Evolutionary conservation across 768 basidiomycete genomes (phyloP), one percentile per base, ranked within the genome.

Genomic region (Boletus huronensis): DNA sequence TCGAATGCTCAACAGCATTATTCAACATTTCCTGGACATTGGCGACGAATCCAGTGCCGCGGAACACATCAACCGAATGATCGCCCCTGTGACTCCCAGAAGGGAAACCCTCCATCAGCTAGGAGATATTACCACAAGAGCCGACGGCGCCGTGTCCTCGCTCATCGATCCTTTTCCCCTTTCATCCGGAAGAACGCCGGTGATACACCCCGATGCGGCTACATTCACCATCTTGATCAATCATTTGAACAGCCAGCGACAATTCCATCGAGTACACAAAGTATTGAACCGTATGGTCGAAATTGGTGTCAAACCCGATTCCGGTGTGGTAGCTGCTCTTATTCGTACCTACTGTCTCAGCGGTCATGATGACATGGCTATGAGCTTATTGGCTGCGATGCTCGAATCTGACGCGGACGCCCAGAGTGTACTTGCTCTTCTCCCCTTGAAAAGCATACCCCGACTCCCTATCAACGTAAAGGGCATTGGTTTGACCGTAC

Each of bases 201-300:
- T 53, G 23, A 52, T 77, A 25, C 63, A 47, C 50, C 83, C 87
- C 21, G 79, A 85, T 59, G 76, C 79, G 9, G 72, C 75, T 13
- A 90, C 88, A 0, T 87, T 82, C 67, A 77, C 82, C 9, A 77
- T 84, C 41, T 74, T 87, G 56, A 82, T 89, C 67, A 78, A 82
- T 63, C 75, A 81, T 59, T 67, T 82, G 51, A 78, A 78, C 32
- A 67, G 60, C 17, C 73, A 72, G 35, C 71, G 71, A 31, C 75
- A 82, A 59, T 69, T 81, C 39, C 58, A 74, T 19, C 74, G 73
- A 41, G 78, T 82, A 9, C 62, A 80, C 52, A 66, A 71, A 25
- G 69, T 85, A 42, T 69, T 82, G 48, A 67, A 77, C 32, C 72
- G 72, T 28, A 83, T 87, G 79, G 59, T 72, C 39, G 47, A 64